Conservation (phyloP, 352 stramenopile species). For the Bremia lactucae region DNA sequence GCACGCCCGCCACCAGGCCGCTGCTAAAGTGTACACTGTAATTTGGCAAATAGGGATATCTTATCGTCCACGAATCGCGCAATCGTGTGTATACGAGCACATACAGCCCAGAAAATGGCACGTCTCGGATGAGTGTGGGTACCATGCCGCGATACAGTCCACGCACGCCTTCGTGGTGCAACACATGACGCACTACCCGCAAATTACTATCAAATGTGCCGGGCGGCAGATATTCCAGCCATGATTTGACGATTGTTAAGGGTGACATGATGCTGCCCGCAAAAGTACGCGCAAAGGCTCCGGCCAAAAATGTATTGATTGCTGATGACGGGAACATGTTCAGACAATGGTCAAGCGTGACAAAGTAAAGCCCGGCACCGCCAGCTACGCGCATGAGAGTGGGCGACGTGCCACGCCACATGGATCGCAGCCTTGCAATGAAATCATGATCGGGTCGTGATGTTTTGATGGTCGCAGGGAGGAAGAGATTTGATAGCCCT, state of each 20-base stretch:
- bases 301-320: slow-evolving; percentile 71
- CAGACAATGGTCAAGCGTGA: slow-evolving; percentile 62
- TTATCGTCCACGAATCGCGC: slow-evolving; percentile 31
- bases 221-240: slow-evolving; percentile 73
- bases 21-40: slow-evolving; percentile 74
- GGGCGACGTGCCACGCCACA: slow-evolving; percentile 77
- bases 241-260: slow-evolving; percentile 79
- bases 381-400: slow-evolving; percentile 74
- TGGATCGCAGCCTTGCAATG: slow-evolving; percentile 33
- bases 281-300: slow-evolving; percentile 79
- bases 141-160: slow-evolving; percentile 82
- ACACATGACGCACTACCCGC: slow-evolving; percentile 52
- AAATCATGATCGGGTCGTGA: slow-evolving; percentile 12
- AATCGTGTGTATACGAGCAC: slow-evolving; percentile 78
- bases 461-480: slow-evolving; percentile 13
- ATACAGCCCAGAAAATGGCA: slow-evolving; percentile 84
- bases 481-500: slow-evolving; percentile 4
- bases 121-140: slow-evolving; percentile 76
- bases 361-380: slow-evolving; percentile 79
- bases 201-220: slow-evolving; percentile 52
- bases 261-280: slow-evolving; percentile 69
- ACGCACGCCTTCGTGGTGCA: slow-evolving; percentile 51
- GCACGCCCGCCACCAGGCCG: slow-evolving; percentile 58
- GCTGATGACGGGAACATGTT: slow-evolving; percentile 37
- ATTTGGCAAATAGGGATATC: slow-evolving; percentile 31